Evolutionary conservation across 768 basidiomycete species (phyloP).

Genomic region (Amanita exitialis): DNA sequence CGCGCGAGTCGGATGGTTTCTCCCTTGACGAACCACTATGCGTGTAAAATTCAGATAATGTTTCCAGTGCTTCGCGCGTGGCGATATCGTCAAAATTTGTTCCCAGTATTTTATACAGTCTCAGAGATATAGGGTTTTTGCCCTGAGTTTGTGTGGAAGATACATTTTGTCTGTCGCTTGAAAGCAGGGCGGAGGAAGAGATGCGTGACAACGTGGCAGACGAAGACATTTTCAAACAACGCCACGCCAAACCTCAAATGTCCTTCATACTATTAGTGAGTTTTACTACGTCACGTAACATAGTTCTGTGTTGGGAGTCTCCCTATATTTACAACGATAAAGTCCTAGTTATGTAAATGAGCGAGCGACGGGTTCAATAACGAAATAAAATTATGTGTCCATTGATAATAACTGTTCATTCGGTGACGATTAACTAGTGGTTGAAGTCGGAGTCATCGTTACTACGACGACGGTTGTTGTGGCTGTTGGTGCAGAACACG

Average conservation of each 20-base stretch:
- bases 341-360: background rate
- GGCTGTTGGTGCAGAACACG: slow-evolving; percentile 9
- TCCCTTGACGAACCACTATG: slow-evolving; percentile 17
- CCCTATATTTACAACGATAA: background rate
- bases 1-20: slow-evolving; percentile 19
- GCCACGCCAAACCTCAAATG: too few relatives aligned
- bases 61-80: slow-evolving; percentile 72
- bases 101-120: slow-evolving; percentile 86
- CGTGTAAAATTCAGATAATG: slow-evolving; percentile 73
- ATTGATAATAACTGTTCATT: background rate
- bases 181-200: slow-evolving; percentile 9
- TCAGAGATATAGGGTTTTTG: slow-evolving; percentile 71
- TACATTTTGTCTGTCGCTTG: slow-evolving; percentile 12
- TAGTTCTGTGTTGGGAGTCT: background rate
- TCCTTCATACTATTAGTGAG: background rate
- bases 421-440: background rate
- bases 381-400: background rate
- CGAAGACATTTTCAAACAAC: background rate
- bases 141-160: slow-evolving; percentile 17
- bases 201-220: slow-evolving; percentile 4
- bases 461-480: background rate
- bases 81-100: slow-evolving; percentile 71
- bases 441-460: background rate
- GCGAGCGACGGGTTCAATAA: background rate
- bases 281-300: background rate